Conservation (phyloP, 2,329 filamentous ascomycete species). For the Neonectria ditissima region DNA sequence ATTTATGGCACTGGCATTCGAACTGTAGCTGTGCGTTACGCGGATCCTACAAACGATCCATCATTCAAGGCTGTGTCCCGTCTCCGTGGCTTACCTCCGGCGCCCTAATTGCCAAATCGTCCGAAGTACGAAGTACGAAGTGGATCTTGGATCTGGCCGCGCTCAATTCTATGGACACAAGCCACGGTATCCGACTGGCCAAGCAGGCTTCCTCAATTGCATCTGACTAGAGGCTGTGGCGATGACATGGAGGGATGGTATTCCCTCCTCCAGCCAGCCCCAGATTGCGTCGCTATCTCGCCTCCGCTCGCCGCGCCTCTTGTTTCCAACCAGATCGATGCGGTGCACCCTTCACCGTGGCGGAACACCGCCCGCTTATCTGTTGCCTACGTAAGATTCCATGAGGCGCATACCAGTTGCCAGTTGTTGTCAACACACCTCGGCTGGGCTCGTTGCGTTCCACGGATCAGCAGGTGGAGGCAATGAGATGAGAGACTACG, state of each 20-base stretch:
- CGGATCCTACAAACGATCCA: background rate
- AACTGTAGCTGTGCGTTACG: conserved; percentile 1
- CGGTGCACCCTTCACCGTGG: conserved; percentile 20
- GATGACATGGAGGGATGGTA: conserved; percentile 17
- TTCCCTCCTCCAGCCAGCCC: conserved; percentile 10
- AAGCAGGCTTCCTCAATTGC: conserved; percentile 34
- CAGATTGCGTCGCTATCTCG: conserved; percentile 32
- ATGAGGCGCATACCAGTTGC: conserved; percentile 10
- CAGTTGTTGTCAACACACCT: conserved; percentile 19
- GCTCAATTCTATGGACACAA: conserved; percentile 26
- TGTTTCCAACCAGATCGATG: conserved; percentile 20
- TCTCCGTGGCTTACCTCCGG: background rate
- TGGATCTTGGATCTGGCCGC: conserved; percentile 36
- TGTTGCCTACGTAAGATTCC: conserved; percentile 5
- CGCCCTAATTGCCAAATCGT: background rate
- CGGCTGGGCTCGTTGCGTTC: conserved; percentile 3
- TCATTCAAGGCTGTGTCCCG: background rate
- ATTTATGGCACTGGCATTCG: background rate
- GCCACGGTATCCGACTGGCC: conserved; percentile 40
- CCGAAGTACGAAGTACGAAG: conserved; percentile 3
- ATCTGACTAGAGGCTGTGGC: conserved; percentile 13
- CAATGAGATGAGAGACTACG: background rate
- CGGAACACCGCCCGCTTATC: conserved; percentile 31
- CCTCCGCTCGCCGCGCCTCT: conserved; percentile 22
- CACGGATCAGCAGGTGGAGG: conserved; percentile 23